A percentile compares a stretch with the other conserved stretches of the same genome.
phyloP scores from a whole-genome alignment of 306 rosid species.

The Acacia crassicarpa region DNA sequence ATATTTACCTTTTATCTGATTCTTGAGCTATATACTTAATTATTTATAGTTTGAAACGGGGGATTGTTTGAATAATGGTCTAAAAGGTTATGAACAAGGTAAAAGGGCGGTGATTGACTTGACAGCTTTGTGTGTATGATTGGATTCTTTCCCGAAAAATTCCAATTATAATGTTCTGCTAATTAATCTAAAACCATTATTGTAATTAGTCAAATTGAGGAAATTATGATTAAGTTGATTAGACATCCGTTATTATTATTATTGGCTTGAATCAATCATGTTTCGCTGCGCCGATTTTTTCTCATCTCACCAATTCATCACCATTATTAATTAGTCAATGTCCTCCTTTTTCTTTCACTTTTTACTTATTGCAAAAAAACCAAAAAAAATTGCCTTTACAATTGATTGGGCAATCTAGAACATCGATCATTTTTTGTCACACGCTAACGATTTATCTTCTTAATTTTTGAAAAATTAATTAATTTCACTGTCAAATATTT shows the following conservation, averaged over 20 bases:
- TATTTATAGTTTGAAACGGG: not conserved
- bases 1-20: not conserved
- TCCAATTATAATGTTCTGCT: not conserved
- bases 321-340: not conserved
- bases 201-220: not conserved
- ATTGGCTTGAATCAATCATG: constrained; percentile 15
- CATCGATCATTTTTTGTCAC: not conserved
- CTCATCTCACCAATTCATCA: not conserved
- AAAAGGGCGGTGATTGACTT: constrained; percentile 26
- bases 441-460: not conserved
- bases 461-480: too few species aligned
- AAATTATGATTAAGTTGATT: not conserved
- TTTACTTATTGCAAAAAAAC: not conserved
- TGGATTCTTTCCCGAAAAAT: not conserved
- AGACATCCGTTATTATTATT: not conserved
- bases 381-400: not conserved
- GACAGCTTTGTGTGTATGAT: not conserved
- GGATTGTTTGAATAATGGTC: not conserved
- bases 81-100: not conserved
- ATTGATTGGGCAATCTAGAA: not conserved
- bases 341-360: not conserved
- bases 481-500: not conserved
- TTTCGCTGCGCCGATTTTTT: not conserved
- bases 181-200: not conserved
- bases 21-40: not conserved